Base-by-base conservation (phyloP, 2,329 filamentous ascomycete species). In the Monosporascus sp. region DNA sequence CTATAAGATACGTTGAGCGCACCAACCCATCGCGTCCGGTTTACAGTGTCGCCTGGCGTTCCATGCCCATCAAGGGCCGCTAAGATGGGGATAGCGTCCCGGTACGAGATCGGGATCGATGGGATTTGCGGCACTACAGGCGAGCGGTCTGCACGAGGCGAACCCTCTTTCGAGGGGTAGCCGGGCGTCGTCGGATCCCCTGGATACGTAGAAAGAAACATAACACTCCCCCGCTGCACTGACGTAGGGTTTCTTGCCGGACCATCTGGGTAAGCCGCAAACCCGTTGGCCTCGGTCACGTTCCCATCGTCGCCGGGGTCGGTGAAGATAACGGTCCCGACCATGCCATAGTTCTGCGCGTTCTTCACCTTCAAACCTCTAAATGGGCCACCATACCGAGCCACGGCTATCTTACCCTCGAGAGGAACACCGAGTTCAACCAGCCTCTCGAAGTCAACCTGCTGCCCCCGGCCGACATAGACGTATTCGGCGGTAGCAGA, bases 281-380 rank as follows among this genome's bases (percentile, higher is more conserved):
- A 79, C 1, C 89, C 89, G 59, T 93, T 89, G 55, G 84, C 80
- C 46, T 87, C 86, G 0, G 88, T 93, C 22, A 89, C 75, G 8
- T 86, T 76, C 3, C 88, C 88, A 68, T 93, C 89, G 59, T 90
- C 86, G 27, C 85, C 85, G 1, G 89, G 88, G 64, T 93, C 89
- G 7, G 77, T 82, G 69, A 89, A 93, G 38, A 92, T 80, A 26
- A 91, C 72, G 1, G 81, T 78, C 3, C 88, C 89, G 38, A 90
- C 73, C 78, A 89, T 88, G 20, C 88, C 88, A 14, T 89, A 73
- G 58, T 90, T 88, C 65, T 92, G 85, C 0, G 91, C 89, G 52
- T 89, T 83, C 72, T 91, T 93, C 48, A 94, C 84, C 67, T 94
- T 95, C 46, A 95, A 72, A 0, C 90, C 91, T 40, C 91, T 80